Conservation (phyloP, 768 basidiomycete species). For the Suillus weaverae region DNA sequence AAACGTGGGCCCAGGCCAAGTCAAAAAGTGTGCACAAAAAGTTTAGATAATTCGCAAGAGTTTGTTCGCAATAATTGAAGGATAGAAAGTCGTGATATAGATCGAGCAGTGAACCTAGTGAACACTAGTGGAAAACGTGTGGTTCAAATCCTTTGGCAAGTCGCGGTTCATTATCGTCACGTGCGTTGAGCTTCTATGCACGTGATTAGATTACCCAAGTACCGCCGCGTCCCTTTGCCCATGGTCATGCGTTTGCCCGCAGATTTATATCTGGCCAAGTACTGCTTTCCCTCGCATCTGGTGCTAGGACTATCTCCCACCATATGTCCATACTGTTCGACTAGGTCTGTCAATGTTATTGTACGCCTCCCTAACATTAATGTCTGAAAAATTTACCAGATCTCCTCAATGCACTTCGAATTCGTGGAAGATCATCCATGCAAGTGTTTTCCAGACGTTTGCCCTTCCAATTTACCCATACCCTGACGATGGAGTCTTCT, state of each 20-base stretch:
- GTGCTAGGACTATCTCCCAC: too few relatives aligned
- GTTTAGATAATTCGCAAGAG: conserved; percentile 8
- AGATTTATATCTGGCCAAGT: not conserved
- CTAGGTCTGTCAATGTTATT: not conserved
- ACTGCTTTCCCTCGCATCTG: too few relatives aligned
- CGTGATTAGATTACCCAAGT: not conserved
- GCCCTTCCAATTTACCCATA: not conserved
- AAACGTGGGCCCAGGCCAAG: not conserved
- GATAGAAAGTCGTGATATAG: too few relatives aligned
- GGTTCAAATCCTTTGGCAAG: conserved; percentile 5
- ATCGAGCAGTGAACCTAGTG: conserved; percentile 1
- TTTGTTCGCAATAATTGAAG: not conserved
- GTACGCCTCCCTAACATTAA: not conserved
- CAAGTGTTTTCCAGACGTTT: not conserved
- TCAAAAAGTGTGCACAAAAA: not conserved
- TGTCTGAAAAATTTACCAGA: not conserved
- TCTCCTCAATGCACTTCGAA: not conserved
- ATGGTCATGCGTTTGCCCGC: not conserved
- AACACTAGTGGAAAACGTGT: not conserved
- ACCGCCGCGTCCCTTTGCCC: not conserved
- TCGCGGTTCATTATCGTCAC: conserved; percentile 34
- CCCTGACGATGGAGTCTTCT: not conserved
- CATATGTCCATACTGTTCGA: not conserved
- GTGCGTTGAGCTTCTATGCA: conserved; percentile 29
- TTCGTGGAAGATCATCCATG: not conserved